phyloP scores from a whole-genome alignment of 768 basidiomycete genomes.

The Mycena epipterygia region DNA sequence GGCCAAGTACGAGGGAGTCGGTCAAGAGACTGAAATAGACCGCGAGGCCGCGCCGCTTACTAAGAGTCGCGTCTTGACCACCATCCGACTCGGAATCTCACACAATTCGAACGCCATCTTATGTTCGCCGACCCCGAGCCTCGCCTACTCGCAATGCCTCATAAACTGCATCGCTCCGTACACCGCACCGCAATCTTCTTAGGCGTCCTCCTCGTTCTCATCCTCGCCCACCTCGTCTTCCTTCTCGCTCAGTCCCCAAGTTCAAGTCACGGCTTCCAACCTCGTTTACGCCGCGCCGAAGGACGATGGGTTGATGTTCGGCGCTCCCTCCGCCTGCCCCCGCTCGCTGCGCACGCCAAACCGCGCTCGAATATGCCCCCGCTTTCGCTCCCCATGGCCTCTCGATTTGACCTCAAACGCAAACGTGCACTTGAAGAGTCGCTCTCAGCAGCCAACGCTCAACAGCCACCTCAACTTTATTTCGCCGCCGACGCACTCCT shows the following conservation, averaged over 20 bases:
- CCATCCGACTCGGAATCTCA: not conserved
- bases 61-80: constrained; percentile 22
- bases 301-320: constrained; percentile 51
- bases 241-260: constrained; percentile 24
- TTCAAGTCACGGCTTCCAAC: constrained; percentile 1
- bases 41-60: no score
- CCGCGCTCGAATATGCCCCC: constrained; percentile 3
- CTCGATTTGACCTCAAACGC: constrained; percentile 40
- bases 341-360: constrained; percentile 34
- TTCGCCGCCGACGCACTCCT: constrained; percentile 40
- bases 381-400: constrained; percentile 10
- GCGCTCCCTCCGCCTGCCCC: constrained; percentile 45
- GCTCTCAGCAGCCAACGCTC: constrained; percentile 19
- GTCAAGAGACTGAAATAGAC: no score
- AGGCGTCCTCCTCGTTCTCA: constrained; percentile 39
- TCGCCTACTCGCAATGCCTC: not conserved
- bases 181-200: constrained; percentile 23
- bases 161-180: constrained; percentile 10
- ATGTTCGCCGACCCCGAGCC: no score
- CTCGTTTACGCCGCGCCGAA: constrained; percentile 36
- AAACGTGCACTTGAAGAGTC: constrained; percentile 35
- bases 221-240: constrained; percentile 39
- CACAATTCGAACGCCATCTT: constrained; percentile 10
- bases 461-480: constrained; percentile 37
- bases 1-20: no score